Evolutionary conservation across 768 basidiomycete species (phyloP).

Genomic region (Pleurotus platypus): DNA sequence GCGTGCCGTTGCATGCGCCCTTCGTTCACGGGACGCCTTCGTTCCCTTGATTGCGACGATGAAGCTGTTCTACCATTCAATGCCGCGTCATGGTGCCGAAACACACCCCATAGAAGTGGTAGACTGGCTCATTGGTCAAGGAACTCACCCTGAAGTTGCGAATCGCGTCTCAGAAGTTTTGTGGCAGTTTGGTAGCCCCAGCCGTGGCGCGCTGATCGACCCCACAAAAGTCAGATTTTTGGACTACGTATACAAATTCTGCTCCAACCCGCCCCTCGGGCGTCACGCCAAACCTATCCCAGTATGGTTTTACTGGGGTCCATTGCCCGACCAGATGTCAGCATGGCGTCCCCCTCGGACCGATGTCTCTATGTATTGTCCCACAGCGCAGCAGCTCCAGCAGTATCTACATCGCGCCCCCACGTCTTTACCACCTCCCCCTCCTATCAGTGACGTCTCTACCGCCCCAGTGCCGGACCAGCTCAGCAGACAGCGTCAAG

Average conservation of each 20-base stretch:
- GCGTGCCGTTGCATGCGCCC: not conserved
- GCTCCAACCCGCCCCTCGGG: not conserved
- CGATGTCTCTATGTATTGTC: not conserved
- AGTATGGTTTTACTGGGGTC: slow-evolving; percentile 4
- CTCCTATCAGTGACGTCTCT: not conserved
- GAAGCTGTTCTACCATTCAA: not conserved
- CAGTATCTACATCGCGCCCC: not conserved
- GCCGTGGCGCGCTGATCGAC: not conserved
- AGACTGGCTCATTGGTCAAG: not conserved
- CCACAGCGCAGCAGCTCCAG: not conserved
- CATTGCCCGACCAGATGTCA: not conserved
- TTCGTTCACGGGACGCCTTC: slow-evolving; percentile 10
- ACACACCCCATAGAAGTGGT: not conserved
- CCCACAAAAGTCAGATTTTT: slow-evolving; percentile 4
- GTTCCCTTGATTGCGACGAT: slow-evolving; percentile 10
- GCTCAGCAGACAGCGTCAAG: slow-evolving; percentile 1
- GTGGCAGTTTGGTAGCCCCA: not conserved
- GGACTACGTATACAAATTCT: not conserved
- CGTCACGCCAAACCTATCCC: not conserved
- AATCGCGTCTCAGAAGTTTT: not conserved
- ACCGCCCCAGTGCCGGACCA: not conserved
- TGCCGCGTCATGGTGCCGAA: not conserved
- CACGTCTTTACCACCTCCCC: not conserved
- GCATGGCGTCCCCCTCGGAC: not conserved
- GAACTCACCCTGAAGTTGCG: not conserved